Conservation (phyloP, 768 basidiomycete species). For the Brasilioporus rufonigricans region DNA sequence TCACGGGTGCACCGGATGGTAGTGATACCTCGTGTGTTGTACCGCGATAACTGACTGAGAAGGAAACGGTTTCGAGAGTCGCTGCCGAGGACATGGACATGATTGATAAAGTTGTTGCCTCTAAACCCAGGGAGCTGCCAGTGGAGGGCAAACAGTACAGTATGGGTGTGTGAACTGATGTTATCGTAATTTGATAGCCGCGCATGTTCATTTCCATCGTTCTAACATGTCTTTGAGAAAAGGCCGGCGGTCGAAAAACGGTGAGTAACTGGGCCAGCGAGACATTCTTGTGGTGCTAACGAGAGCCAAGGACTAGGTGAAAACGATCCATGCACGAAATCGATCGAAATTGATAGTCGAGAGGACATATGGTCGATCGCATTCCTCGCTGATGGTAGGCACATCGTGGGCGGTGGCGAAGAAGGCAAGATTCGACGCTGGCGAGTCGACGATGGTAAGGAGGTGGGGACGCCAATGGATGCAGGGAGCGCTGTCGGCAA, state of each 20-base stretch:
- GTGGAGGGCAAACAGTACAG: too few relatives aligned
- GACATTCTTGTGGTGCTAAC: background rate
- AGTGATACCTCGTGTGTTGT: conserved; percentile 46
- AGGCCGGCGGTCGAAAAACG: background rate
- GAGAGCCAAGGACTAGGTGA: background rate
- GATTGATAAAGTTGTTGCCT: background rate
- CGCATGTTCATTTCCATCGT: background rate
- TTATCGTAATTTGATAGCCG: background rate
- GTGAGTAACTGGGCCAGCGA: background rate
- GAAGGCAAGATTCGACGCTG: background rate
- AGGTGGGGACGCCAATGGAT: background rate
- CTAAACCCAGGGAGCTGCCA: too few relatives aligned
- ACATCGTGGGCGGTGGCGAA: background rate
- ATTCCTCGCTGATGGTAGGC: background rate
- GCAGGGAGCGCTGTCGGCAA: background rate
- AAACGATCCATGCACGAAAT: background rate
- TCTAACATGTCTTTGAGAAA: background rate
- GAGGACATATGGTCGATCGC: background rate
- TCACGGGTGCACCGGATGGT: conserved; percentile 49
- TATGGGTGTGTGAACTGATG: background rate
- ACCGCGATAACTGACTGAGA: conserved; percentile 48
- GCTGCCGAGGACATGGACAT: conserved; percentile 11
- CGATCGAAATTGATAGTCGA: background rate
- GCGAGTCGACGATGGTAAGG: background rate
- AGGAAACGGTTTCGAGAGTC: conserved; percentile 6